A percentile compares a stretch with the other conserved stretches of the same genome.
Conservation (phyloP, 805 yeast genomes). For the Saccharomycodes ludwigii region DNA sequence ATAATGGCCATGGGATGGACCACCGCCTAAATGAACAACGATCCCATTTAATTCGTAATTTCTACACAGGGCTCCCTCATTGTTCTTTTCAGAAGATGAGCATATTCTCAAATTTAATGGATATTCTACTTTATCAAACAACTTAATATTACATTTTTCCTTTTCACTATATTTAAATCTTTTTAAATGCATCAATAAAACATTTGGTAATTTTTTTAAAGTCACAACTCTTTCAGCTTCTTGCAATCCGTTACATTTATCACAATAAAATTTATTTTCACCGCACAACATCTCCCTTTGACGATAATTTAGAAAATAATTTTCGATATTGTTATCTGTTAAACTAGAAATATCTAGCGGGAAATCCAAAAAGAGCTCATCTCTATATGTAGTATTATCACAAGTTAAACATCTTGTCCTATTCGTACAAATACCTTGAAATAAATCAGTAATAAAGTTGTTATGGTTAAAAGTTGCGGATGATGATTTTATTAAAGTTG, state of each 20-base stretch:
- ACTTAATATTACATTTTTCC: slow-evolving; percentile 67
- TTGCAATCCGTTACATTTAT: slow-evolving; percentile 77
- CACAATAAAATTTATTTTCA: slow-evolving; percentile 87
- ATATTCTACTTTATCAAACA: slow-evolving; percentile 75
- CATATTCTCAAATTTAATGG: slow-evolving; percentile 61
- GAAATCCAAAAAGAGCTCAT: slow-evolving; percentile 78
- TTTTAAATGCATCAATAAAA: slow-evolving; percentile 75
- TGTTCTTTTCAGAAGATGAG: slow-evolving; percentile 31
- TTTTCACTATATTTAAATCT: slow-evolving; percentile 86
- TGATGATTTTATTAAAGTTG: slow-evolving; percentile 6
- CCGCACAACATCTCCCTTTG: slow-evolving; percentile 78
- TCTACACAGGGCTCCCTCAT: slow-evolving; percentile 26
- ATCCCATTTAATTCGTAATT: slow-evolving; percentile 75
- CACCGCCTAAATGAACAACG: slow-evolving; percentile 93
- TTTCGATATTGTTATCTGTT: slow-evolving; percentile 61
- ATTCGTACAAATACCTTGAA: slow-evolving; percentile 76
- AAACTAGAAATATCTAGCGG: slow-evolving; percentile 66
- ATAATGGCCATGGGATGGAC: slow-evolving; percentile 96
- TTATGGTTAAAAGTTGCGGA: slow-evolving; percentile 12
- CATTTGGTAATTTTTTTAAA: slow-evolving; percentile 61
- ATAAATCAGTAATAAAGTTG: slow-evolving; percentile 54
- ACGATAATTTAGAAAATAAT: slow-evolving; percentile 35
- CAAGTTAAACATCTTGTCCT: slow-evolving; percentile 86
- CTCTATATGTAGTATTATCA: slow-evolving; percentile 67
- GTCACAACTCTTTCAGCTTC: slow-evolving; percentile 89